These are phyloP conservation scores for Friedmanniomyces simplex DNA, from an alignment of 495 filamentous ascomycete genomes.

Conservation along the genomic window DNA sequence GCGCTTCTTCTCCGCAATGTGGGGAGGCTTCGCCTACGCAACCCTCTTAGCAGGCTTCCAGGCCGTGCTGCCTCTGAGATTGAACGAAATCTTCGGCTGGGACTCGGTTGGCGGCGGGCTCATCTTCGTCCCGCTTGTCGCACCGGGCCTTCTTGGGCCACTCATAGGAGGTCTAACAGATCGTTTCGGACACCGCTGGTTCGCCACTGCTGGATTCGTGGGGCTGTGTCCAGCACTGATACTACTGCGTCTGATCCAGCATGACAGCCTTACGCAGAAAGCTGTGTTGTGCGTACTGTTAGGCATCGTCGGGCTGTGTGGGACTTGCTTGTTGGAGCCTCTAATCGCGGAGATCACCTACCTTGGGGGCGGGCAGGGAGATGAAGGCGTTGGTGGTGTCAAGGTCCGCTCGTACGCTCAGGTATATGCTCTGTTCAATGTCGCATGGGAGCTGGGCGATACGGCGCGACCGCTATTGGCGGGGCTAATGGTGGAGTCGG, in stretches of 20 bases:
- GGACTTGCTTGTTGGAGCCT: constrained; percentile 49
- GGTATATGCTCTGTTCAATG: constrained; percentile 40
- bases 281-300: constrained; percentile 57
- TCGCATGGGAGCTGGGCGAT: constrained; percentile 31
- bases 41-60: constrained; percentile 48
- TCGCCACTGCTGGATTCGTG: constrained; percentile 50
- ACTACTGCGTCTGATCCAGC: constrained; percentile 52
- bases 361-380: constrained; percentile 34
- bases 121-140: constrained; percentile 55
- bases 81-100: constrained; percentile 38
- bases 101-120: constrained; percentile 56
- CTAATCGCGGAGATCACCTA: constrained; percentile 57
- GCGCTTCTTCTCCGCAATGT: constrained; percentile 22
- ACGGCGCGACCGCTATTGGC: constrained; percentile 29
- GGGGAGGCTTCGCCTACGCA: constrained; percentile 32
- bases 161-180: constrained; percentile 52
- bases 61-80: constrained; percentile 45
- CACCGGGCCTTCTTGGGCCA: constrained; percentile 50
- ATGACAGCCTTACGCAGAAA: constrained; percentile 48
- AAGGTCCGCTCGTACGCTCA: constrained; percentile 37
- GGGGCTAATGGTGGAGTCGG: constrained; percentile 24
- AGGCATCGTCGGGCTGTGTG: constrained; percentile 43
- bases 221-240: constrained; percentile 49
- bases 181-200: constrained; percentile 48
- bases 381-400: constrained; percentile 19